Base-by-base conservation (phyloP, 2,329 filamentous ascomycete species). In the Exophiala bonariae region DNA sequence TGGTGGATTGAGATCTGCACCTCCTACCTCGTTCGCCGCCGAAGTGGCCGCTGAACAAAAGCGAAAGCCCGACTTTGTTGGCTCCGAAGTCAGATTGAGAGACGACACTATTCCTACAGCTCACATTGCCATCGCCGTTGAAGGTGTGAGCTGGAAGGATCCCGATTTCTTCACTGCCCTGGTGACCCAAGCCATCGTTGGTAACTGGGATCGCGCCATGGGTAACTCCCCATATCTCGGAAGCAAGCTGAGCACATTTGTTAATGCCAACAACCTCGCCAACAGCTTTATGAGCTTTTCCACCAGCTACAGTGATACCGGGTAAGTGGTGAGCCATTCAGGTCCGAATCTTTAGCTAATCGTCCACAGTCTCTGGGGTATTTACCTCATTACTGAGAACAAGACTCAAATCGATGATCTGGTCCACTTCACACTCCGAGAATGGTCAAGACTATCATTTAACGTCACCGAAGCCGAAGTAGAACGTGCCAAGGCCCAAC, bases 241-340 rank as follows among this genome's bases (percentile, higher is more conserved):
- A 64, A 96, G 90, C 87, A 96, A 95, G 82, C 89, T 99, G 64
- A 96, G 89, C 79, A 85, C 86, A 59, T 89, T 93, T 65, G 86
- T 99, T 61, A 88, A 95, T 80, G 85, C 95, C 75, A 83, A 97
- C 76, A 86, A 91, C 71, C 82, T 99, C 55, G 93, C 93, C 73
- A 99, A 96, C 80, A 96, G 91, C 83, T 99, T 96, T 82, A 99
- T 99, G 95, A 95, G 89, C 79, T 99, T 99, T 79, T 96, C 91
- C 59, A 99, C 93, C 60, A 96, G 89, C 80, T 99, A 99, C 78
- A 97, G 91, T 68, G 93, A 99, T 73, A 99, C 93, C 70, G 93
- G 91, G 90, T 96, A 82, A 73, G 85, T 70, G 41, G 34, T 19
- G 13, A 14, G 17, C 17, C 23, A 7, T n/a, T 26, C 6, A 16